A percentile compares a stretch with the other conserved stretches of the same genome.
Conservation (phyloP, 78 protist genomes). For the Dictyostelium intermedium region DNA sequence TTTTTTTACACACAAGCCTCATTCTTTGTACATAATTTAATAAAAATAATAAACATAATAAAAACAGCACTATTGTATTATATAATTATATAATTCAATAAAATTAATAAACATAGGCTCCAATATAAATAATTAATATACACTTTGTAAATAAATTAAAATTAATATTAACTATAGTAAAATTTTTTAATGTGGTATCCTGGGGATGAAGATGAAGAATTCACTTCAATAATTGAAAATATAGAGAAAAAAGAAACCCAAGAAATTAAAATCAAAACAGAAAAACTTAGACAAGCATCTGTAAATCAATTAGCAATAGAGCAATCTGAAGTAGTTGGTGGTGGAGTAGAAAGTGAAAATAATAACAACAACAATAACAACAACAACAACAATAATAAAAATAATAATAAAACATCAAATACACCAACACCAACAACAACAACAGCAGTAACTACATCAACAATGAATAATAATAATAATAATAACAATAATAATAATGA, state of each 20-base stretch:
- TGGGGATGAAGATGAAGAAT: conserved; percentile 46
- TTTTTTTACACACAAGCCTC: neutral
- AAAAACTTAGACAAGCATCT: conserved; percentile 5
- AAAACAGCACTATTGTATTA: too few species aligned
- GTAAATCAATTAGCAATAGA: neutral
- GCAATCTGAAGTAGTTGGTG: neutral
- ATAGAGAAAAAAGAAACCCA: conserved; percentile 61
- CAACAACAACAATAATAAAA: neutral
- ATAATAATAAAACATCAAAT: neutral
- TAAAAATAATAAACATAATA: neutral
- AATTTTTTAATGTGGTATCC: conserved; percentile 4
- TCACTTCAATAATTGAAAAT: neutral
- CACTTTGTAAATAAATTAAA: neutral
- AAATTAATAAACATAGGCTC: too few species aligned
- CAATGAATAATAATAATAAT: conserved; percentile 23
- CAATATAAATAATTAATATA: too few species aligned
- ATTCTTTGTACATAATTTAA: neutral
- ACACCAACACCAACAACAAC: neutral
- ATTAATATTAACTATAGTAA: neutral
- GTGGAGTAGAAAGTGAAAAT: neutral
- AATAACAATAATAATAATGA: conserved; percentile 8
- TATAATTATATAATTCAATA: too few species aligned
- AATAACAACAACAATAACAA: neutral
- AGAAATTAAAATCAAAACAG: conserved; percentile 24
- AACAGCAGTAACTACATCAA: neutral